phyloP scores from a whole-genome alignment of 768 basidiomycete genomes.

The Mycena galopus region DNA sequence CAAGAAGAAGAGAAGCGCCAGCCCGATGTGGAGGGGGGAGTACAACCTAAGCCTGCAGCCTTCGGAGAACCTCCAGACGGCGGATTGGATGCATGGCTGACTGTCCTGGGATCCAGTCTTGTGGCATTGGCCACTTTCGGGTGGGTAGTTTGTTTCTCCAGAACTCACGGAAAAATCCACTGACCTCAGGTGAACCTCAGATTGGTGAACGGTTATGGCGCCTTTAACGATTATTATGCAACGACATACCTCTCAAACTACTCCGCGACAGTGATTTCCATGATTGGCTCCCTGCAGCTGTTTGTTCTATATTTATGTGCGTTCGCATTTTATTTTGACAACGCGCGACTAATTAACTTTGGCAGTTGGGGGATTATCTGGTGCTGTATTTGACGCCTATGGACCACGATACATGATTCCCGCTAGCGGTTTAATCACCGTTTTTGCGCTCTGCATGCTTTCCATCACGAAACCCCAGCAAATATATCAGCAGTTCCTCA shows the following conservation, averaged over 20 bases:
- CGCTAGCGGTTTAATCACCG: slow-evolving; percentile 38
- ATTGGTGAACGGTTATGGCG: slow-evolving; percentile 50
- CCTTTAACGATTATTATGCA: slow-evolving; percentile 51
- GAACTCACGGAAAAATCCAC: no score
- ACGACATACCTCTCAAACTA: slow-evolving; percentile 42
- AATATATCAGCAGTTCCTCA: slow-evolving; percentile 46
- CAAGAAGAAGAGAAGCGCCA: neutral
- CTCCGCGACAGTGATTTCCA: slow-evolving; percentile 43
- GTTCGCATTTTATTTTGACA: neutral
- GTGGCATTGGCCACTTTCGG: slow-evolving; percentile 38
- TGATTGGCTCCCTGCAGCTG: slow-evolving; percentile 48
- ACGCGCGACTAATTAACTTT: neutral
- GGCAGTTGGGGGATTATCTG: slow-evolving; percentile 37
- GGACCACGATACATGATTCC: slow-evolving; percentile 42
- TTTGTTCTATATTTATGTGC: slow-evolving; percentile 42
- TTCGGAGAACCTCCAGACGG: slow-evolving; percentile 38
- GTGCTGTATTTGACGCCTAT: slow-evolving; percentile 41
- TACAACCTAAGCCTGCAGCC: neutral
- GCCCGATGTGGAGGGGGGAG: neutral
- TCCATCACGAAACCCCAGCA: slow-evolving; percentile 43
- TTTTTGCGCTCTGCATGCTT: slow-evolving; percentile 42
- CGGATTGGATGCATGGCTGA: slow-evolving; percentile 41
- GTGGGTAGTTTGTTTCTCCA: slow-evolving; percentile 18
- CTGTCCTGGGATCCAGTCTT: slow-evolving; percentile 34
- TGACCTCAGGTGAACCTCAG: slow-evolving; percentile 10